Percentiles rank a stretch among this genome's conserved stretches.
Evolutionary conservation across 2,329 filamentous ascomycete genomes (phyloP).

Genomic region (Aspergillus proliferans): DNA sequence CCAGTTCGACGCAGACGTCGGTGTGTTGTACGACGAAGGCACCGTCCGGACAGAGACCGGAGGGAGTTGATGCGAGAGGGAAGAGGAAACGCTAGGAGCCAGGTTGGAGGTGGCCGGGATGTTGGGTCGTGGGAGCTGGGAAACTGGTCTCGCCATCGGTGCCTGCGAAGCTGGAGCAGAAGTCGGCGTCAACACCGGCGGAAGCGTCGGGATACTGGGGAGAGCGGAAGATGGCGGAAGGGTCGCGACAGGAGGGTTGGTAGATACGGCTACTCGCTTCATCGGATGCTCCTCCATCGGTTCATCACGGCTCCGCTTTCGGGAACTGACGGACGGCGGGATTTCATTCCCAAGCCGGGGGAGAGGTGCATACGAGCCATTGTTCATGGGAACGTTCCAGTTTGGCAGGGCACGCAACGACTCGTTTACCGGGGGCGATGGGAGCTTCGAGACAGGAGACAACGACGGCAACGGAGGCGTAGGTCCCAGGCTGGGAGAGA

Average conservation of each 20-base stretch:
- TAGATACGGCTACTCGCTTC: conserved; percentile 42
- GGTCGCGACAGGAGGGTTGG: conserved; percentile 17
- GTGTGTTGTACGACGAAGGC: conserved; percentile 61
- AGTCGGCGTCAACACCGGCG: conserved; percentile 28
- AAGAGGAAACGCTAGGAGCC: conserved; percentile 36
- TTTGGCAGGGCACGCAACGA: conserved; percentile 21
- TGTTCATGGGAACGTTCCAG: conserved; percentile 23
- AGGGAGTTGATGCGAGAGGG: conserved; percentile 49
- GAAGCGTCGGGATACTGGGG: conserved; percentile 24
- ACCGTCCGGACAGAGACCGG: conserved; percentile 64
- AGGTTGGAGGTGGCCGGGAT: conserved; percentile 57
- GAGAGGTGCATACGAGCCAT: conserved; percentile 16
- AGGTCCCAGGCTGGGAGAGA: conserved; percentile 33
- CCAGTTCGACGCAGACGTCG: conserved; percentile 44
- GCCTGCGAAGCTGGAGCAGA: conserved; percentile 29
- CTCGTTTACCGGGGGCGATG: conserved; percentile 34
- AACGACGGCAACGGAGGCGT: conserved; percentile 24
- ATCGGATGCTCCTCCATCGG: conserved; percentile 49
- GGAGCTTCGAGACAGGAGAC: conserved; percentile 31
- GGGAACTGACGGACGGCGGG: conserved; percentile 23
- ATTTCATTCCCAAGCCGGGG: conserved; percentile 19
- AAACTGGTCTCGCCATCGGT: conserved; percentile 29
- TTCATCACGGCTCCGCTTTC: conserved; percentile 57
- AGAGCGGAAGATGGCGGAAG: conserved; percentile 20
- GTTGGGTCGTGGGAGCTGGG: conserved; percentile 64